Conservation (phyloP, 768 basidiomycete species). For the Phylloporus sp. region DNA sequence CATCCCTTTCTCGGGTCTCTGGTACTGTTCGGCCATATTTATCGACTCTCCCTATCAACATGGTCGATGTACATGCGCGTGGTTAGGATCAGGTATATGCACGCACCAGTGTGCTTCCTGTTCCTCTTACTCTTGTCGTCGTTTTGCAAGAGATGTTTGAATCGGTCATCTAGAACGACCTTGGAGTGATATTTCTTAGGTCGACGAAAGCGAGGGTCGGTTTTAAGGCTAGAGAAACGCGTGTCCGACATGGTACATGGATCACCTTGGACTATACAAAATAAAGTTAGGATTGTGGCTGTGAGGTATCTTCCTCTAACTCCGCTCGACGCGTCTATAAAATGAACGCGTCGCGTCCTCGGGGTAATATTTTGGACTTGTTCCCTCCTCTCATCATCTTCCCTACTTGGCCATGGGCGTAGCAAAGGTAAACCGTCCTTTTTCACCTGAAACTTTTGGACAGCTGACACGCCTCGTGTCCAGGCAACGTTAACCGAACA, state of each 20-base stretch:
- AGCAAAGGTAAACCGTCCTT: neutral
- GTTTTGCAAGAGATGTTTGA: slow-evolving; percentile 70
- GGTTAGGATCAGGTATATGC: neutral
- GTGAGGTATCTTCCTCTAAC: slow-evolving; percentile 5
- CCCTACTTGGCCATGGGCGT: neutral
- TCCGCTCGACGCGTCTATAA: slow-evolving; percentile 20
- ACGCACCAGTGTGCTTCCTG: slow-evolving; percentile 24
- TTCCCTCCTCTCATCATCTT: no score
- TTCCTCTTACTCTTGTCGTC: slow-evolving; percentile 40
- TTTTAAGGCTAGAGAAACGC: slow-evolving; percentile 82
- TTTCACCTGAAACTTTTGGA: neutral
- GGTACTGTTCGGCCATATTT: slow-evolving; percentile 82
- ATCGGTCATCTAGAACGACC: slow-evolving; percentile 88
- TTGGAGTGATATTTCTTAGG: slow-evolving; percentile 78
- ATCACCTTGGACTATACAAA: no score
- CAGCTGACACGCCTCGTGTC: neutral
- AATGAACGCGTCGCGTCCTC: slow-evolving; percentile 2
- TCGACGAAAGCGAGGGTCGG: slow-evolving; percentile 90
- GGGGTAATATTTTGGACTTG: neutral
- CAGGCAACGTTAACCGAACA: neutral
- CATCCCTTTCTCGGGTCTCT: slow-evolving; percentile 67
- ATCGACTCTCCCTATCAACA: slow-evolving; percentile 59
- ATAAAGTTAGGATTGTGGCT: no score
- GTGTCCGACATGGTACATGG: slow-evolving; percentile 60
- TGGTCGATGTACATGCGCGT: neutral